Evolutionary conservation across 192 early-diverging fungal species (phyloP), one percentile per base, ranked within the genome.

Genomic region (Coemansia sp.): DNA sequence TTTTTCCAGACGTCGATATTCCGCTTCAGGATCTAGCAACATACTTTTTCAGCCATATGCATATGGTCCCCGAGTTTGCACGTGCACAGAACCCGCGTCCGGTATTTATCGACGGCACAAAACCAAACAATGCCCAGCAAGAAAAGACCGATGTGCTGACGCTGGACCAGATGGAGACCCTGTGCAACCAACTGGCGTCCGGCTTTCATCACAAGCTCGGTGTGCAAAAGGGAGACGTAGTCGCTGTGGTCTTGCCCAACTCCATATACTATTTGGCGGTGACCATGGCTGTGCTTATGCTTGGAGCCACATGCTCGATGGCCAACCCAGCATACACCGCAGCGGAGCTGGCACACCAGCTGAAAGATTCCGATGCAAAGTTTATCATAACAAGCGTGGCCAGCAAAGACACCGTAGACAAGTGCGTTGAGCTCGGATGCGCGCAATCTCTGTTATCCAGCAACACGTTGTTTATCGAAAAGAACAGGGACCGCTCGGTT

Each of bases 311-410:
- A 3, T 84, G 92, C 32, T 90, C 91, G 7, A 83, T 87, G 34
- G 87, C 84, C 57, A 96, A 94, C 64, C 93, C 93, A 20, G 83
- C 85, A 18, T 94, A 94, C 72, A 93, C 88, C 4, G 77, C 78
- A 30, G 64, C 82, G 57, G 96, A 97, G 62, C 80, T 95, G 14
- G 81, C 83, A 1, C 84, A 90, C 56, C 94, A 96, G 69, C 77
- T 96, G 36, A 64, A 69, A 18, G 91, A 94, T 62, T 85, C 89
- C 1, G 70, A 83, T 14, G 89, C 92, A 18, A 78, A 65, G n/a
- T 73, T 73, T 38, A 72, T 95, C 28, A 69, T 96, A 20, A 87
- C 87, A 7, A 73, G 75, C n/a, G 14, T 71, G 34, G 59, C 48
- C 5, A 55, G 11, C 28, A 25, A 30, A 16, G 5, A 7, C 7